Evolutionary conservation across 768 basidiomycete genomes (phyloP), one percentile per base, ranked within the genome.

Genomic region (Pulveroboletus sp.): DNA sequence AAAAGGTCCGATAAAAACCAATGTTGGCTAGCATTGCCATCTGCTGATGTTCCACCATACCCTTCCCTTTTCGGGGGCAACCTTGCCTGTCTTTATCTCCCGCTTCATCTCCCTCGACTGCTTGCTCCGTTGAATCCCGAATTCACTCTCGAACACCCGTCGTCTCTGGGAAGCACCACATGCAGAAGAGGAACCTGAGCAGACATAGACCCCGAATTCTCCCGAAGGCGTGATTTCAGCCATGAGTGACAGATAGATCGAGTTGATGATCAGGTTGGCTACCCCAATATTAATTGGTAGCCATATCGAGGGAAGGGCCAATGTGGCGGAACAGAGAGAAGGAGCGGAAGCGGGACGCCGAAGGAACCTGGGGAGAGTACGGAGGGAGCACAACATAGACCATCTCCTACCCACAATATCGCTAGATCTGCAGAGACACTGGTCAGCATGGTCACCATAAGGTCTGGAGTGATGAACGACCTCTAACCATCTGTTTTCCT

Each of bases 241-340:
- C 86, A 57, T 86, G 86, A 6, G 83, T 84, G 43, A 89, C n/a
- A n/a, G 80, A 68, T 89, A 92, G 10, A 89, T 92, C 16, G 85
- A 79, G 6, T 80, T 80, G 60, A 90, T 87, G 57, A 90, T 73
- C 26, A 91, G 73, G 65, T 90, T 92, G 11, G 76, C 76, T 27
- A 76, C 76, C 88, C 88, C n/a, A n/a, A n/a, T n/a, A n/a, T n/a
- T n/a, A 91, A 68, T 89, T 90, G 20, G 82, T 83, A 5, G 85
- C 83, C 1, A 88, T 89, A 10, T 81, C 75, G 41, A 89, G 73
- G 1, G 83, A 84, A 7, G 86, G 85, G 27, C 87, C 88, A 49
- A 90, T 79, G 2, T 89, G 88, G 43, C 89, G 79, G 16, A 87
- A 83, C 83, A 47, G 19, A 46, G 22, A 6, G 27, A 6, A 47